Evolutionary conservation across 768 basidiomycete genomes (phyloP).

Genomic region (Phanerochaete sordida): DNA sequence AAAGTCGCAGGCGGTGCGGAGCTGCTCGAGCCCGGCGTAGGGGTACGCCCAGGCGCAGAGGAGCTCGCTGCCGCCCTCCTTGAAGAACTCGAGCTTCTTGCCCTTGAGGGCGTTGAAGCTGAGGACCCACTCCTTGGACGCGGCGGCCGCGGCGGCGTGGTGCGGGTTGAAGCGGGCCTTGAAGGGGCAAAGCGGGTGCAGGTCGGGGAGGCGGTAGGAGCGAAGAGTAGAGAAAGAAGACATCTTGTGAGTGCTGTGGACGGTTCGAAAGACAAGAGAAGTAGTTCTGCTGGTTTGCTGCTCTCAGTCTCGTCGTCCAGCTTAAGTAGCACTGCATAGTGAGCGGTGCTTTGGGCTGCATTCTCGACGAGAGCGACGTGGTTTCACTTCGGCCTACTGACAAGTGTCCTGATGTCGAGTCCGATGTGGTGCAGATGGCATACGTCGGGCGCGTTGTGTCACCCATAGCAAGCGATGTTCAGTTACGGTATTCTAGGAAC

Average conservation of each 20-base stretch:
- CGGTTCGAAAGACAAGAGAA: no score
- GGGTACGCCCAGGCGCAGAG: slow-evolving; percentile 60
- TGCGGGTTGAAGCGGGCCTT: slow-evolving; percentile 52
- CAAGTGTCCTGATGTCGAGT: not conserved
- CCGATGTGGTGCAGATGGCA: not conserved
- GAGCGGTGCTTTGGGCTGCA: not conserved
- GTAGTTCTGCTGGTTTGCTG: not conserved
- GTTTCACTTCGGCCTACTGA: not conserved
- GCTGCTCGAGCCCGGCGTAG: slow-evolving; percentile 52
- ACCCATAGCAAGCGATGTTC: not conserved
- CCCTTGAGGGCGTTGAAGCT: slow-evolving; percentile 56
- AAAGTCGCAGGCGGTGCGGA: slow-evolving; percentile 61
- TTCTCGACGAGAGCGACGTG: not conserved
- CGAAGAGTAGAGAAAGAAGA: not conserved
- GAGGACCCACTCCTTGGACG: slow-evolving; percentile 61
- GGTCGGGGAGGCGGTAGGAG: slow-evolving; percentile 51
- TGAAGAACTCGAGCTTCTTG: slow-evolving; percentile 61
- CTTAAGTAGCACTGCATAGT: not conserved
- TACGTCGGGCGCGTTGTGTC: not conserved
- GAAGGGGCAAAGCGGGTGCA: slow-evolving; percentile 43
- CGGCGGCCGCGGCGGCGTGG: slow-evolving; percentile 51
- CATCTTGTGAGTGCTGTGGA: slow-evolving; percentile 1
- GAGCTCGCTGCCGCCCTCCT: slow-evolving; percentile 57
- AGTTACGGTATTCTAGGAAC: not conserved
- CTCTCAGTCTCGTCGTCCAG: not conserved